phyloP scores from a whole-genome alignment of 805 yeast genomes.

The Hanseniaspora vineae region DNA sequence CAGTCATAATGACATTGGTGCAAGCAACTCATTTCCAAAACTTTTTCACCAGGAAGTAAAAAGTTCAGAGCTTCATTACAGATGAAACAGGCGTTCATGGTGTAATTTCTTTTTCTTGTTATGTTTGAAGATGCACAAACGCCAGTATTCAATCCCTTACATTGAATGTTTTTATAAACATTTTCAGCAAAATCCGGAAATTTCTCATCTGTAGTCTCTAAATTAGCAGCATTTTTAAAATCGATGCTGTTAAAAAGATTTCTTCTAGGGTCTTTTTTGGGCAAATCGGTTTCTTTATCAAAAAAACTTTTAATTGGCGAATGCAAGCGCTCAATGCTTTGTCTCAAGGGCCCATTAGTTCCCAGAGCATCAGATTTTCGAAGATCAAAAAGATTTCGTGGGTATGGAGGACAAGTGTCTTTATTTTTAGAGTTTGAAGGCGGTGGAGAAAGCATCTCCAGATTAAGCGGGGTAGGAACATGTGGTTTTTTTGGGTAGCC shows the following conservation, averaged over 20 bases:
- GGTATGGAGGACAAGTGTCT: not conserved
- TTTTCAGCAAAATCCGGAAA: slow-evolving; percentile 10
- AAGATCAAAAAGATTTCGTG: too few species aligned
- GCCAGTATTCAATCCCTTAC: not conserved
- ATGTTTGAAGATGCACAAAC: slow-evolving; percentile 4
- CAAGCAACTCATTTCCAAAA: slow-evolving; percentile 29
- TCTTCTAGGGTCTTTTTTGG: not conserved
- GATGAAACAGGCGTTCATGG: slow-evolving; percentile 26
- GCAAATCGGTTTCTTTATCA: not conserved
- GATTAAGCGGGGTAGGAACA: slow-evolving; percentile 14
- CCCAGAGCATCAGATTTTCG: too few species aligned
- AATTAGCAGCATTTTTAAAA: not conserved
- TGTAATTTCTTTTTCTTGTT: slow-evolving; percentile 13
- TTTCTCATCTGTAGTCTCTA: slow-evolving; percentile 7
- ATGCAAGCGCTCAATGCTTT: not conserved
- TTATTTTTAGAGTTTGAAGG: slow-evolving; percentile 12
- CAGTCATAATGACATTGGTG: slow-evolving; percentile 36
- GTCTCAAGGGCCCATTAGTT: not conserved
- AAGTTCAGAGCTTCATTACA: slow-evolving; percentile 32
- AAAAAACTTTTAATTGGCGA: not conserved
- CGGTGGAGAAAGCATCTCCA: slow-evolving; percentile 14
- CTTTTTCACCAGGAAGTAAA: slow-evolving; percentile 30
- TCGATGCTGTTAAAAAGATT: not conserved
- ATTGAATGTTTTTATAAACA: slow-evolving; percentile 7
- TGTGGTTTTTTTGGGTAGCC: slow-evolving; percentile 9